These are phyloP conservation scores for Voacanga thouarsii DNA, from an alignment of 257 asterid genomes.

Conservation along the genomic window DNA sequence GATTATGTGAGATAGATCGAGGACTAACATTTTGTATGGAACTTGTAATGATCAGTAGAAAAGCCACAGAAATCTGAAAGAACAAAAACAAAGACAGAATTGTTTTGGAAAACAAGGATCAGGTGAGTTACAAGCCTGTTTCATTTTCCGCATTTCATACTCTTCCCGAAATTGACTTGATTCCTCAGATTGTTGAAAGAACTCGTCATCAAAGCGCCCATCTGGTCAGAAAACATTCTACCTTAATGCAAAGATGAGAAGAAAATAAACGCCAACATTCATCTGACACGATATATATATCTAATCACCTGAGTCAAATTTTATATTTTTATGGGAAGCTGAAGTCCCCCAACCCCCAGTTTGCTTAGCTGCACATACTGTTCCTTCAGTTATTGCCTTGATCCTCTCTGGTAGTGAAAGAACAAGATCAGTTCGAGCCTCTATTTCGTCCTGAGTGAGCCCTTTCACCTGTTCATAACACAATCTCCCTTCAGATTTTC, in stretches of 20 bases:
- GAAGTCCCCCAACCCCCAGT: conserved; percentile 53
- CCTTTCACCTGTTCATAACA: conserved; percentile 63
- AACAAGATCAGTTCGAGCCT: conserved; percentile 68
- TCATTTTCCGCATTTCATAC: conserved; percentile 75
- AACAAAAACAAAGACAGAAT: neutral
- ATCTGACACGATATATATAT: neutral
- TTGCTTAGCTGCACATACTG: conserved; percentile 24
- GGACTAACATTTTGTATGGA: neutral
- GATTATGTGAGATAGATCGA: conserved; percentile 4
- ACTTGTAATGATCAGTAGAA: too few species aligned
- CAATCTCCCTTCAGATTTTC: neutral
- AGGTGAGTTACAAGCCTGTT: conserved; percentile 73
- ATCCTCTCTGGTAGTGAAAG: conserved; percentile 65
- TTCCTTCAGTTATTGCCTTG: conserved; percentile 67
- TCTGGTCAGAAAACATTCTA: conserved; percentile 30
- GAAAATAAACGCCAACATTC: neutral
- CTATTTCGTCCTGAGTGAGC: conserved; percentile 57
- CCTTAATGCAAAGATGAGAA: neutral
- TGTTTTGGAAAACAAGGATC: conserved; percentile 8
- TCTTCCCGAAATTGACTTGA: conserved; percentile 68
- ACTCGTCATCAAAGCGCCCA: conserved; percentile 47
- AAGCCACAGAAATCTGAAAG: neutral
- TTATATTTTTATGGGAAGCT: conserved; percentile 51
- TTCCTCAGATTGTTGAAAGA: conserved; percentile 63
- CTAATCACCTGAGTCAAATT: conserved; percentile 52